Evolutionary conservation across 495 filamentous ascomycete species (phyloP), one percentile per base, ranked within the genome.

Genomic region (Hypoxylon fragiforme): DNA sequence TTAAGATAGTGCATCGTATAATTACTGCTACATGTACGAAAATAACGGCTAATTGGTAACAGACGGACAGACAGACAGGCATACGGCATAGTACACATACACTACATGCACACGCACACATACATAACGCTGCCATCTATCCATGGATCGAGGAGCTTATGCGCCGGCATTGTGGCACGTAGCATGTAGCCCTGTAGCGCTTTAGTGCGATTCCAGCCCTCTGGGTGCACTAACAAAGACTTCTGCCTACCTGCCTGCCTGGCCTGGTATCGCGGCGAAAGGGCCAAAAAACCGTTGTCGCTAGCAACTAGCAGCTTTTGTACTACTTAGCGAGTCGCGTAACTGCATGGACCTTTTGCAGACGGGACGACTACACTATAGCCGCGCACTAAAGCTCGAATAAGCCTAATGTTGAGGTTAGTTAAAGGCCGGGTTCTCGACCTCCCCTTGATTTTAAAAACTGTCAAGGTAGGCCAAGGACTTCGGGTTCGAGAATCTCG

Each of bases 311-410:
- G 16, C 18, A 46, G 9, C 4, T 28, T 4, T 9, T 8, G 9
- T 24, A 7, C 44, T 24, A 47, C 24, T 21, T 24, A 45, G 14
- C 24, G 24, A 28, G 16, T 13, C 22, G 41, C 31, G 41, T 30
- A 46, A 52, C 57, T 61, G 57, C 58, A 62, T 62, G 58, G 58
- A 56, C 52, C 58, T 62, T 62, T 62, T 62, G 58, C 58, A 53
- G 58, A 22, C 52, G 52, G 44, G 47, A 53, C 52, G 48, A 47
- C 31, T 30, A n/a, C n/a, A n/a, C n/a, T 49, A 39, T 13, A 57
- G 47, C 58, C 58, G 58, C 47, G 38, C 52, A 57, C 58, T 49
- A 62, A 51, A 26, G 40, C 45, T 28, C 19, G 35, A 56, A 54
- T 43, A 36, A 50, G 44, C 46, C 47, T 56, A 52, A 48, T 52